Base-by-base conservation (phyloP, 1,284 basidiomycete species). In the Termitomyces sp. region DNA sequence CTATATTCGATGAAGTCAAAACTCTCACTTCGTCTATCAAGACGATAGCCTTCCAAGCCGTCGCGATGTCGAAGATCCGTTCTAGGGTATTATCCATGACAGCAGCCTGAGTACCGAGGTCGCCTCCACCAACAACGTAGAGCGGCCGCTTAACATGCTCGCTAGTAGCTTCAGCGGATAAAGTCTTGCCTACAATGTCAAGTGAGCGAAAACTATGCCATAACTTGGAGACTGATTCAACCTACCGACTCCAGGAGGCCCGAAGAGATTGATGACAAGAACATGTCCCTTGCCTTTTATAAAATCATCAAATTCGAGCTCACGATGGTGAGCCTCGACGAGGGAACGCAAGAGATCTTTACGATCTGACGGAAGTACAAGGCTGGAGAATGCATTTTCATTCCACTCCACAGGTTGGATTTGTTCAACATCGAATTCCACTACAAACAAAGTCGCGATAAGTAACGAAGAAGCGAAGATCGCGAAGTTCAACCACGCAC, bases 251-350 rank as follows among this genome's bases (percentile, higher is more conserved):
- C 81, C 82, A 2, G 81, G 81, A 21, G 80, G 79, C 9, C 81
- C 81, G 55, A 78, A 83, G 1, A 83, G 69, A 55, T 82, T 81
- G 59, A 83, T 70, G 40, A 83, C 77, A 30, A 84, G 70, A 4
- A 81, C 82, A 26, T 79, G 76, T 6, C 82, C 82, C 61, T 84
- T 83, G 46, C 79, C 81, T 59, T 77, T 74, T 56, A 83, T 78
- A 59, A 83, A 82, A 60, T 83, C 81, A 55, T 83, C 81, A 59
- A 83, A 80, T 14, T 74, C 74, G 6, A 76, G 60, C 53, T 77
- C 74, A 10, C 68, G 66, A 61, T 57, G 56, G 24, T 84, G 81
- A 2, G 79, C 76, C 56, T 82, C 79, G 13, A 83, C 76, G 4
- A 83, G 74, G 0, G 80, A 80, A 38, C 75, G 75, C 9, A 84